phyloP scores from a whole-genome alignment of 1,284 basidiomycete species.

The Irpex lacteus region DNA sequence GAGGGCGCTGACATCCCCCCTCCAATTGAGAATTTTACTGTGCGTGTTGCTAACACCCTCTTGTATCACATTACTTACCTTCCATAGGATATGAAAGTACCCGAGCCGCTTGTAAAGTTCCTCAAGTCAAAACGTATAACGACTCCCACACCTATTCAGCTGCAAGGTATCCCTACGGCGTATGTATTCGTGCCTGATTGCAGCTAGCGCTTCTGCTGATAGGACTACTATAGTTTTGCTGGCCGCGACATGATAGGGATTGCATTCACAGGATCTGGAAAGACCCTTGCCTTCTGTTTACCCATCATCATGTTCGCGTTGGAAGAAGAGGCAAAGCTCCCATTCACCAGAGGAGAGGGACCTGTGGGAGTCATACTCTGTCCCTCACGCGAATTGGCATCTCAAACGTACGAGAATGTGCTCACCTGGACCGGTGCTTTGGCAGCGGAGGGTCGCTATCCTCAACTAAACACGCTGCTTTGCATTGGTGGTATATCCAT shows the following conservation, averaged over 20 bases:
- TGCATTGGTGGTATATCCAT: constrained; percentile 99
- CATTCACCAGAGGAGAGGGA: constrained; percentile 91
- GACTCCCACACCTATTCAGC: constrained; percentile 92
- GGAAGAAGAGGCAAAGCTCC: constrained; percentile 89
- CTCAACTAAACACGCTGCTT: constrained; percentile 82
- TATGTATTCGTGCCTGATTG: constrained; percentile 36
- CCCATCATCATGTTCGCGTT: constrained; percentile 94
- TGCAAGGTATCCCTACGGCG: constrained; percentile 96
- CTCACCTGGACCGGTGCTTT: constrained; percentile 83
- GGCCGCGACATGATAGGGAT: constrained; percentile 96
- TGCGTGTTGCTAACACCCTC: constrained; percentile 33
- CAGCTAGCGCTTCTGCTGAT: not conserved
- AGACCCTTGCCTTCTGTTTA: constrained; percentile 84
- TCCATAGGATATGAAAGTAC: constrained; percentile 94
- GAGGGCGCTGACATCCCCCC: constrained; percentile 94
- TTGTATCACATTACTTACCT: constrained; percentile 13
- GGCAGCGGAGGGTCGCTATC: constrained; percentile 78
- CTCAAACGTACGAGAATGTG: constrained; percentile 96
- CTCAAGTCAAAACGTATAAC: constrained; percentile 85
- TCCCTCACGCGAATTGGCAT: constrained; percentile 91
- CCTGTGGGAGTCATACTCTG: constrained; percentile 95
- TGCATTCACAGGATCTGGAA: constrained; percentile 70
- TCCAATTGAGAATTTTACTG: constrained; percentile 88
- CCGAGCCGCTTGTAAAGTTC: constrained; percentile 78
- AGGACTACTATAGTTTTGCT: constrained; percentile 57